These are phyloP conservation scores for Trichomonas vaginalis DNA, from an alignment of 208 protist species.

Conservation along the genomic window DNA sequence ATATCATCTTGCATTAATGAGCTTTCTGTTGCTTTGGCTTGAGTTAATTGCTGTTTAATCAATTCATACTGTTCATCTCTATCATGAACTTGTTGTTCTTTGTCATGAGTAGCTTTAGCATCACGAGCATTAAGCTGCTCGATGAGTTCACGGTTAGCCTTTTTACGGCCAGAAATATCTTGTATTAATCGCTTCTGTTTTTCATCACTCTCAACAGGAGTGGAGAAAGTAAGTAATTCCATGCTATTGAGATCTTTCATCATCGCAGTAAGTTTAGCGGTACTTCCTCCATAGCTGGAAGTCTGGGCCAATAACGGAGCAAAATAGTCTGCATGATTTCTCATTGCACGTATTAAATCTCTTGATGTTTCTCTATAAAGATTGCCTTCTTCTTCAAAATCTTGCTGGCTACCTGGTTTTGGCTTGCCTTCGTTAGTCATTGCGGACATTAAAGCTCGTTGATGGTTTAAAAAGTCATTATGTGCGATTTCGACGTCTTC, in stretches of 20 bases:
- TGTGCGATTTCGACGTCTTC: not conserved
- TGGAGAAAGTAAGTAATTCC: not conserved
- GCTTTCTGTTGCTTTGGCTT: not conserved
- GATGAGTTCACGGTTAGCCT: not conserved
- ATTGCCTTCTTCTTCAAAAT: not conserved
- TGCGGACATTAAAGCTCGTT: not conserved
- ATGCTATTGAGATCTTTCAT: not conserved
- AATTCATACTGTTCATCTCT: not conserved
- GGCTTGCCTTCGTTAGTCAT: not conserved
- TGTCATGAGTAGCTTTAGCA: not conserved
- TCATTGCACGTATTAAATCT: not conserved
- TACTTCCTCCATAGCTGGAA: not conserved
- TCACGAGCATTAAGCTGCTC: not conserved
- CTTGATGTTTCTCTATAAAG: not conserved
- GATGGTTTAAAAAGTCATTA: not conserved
- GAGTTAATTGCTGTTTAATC: not conserved
- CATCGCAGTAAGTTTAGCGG: not conserved
- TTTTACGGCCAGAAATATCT: not conserved
- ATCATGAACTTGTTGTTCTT: not conserved
- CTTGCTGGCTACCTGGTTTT: not conserved
- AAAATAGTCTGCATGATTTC: not conserved
- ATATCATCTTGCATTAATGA: not conserved
- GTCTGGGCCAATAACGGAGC: not conserved
- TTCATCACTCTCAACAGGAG: slow-evolving; percentile 9
- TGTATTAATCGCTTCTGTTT: not conserved